Evolutionary conservation across 257 asterid species (phyloP), one percentile per base, ranked within the genome.

Genomic region (Ilex aquifolium): DNA sequence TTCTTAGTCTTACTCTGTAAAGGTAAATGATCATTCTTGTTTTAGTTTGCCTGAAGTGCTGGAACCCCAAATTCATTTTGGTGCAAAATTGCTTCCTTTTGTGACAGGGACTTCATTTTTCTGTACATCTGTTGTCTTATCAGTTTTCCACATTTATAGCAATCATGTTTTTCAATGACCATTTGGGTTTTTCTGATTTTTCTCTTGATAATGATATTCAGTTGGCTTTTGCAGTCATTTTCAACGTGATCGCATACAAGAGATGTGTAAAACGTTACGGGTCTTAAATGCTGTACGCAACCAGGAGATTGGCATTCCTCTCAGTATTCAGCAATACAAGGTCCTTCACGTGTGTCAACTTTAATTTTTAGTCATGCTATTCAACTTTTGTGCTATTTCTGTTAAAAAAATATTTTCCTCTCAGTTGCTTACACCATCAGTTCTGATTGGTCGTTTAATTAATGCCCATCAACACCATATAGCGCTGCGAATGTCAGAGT

Each of bases 211-310:
- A 68, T 87, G 91, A 87, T 83, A 82, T 76, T 85, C 90, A 80
- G 90, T 86, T 89, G 88, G 83, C 84, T 87, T 89, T 87, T 85
- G 85, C 96, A 93, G 97, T 86, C 90, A 87, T 72, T 75, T 87
- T 78, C 94, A 84, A 69, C 95, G 91, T 78, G 97, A 93, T 72
- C 78, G 69, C 74, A 80, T 93, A 69, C 88, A 80, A 70, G 99
- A 93, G 75, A 90, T 80, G 86, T 81, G 86, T 65, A 85, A 86
- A 75, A 85, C 72, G 51, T 77, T 93, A 67, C 96, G 97, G 58
- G 95, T 93, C 51, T 68, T 93, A 60, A 93, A 93, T 87, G 92
- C 87, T 68, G 97, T 85, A 51, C 95, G 96, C 70, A 76, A 81
- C 63, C 80, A 69, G 12, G 88, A 93, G 59, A 78, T 84, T 56